These are phyloP conservation scores for Colletotrichum sp. DNA, from an alignment of 2,329 filamentous ascomycete species.

Conservation along the genomic window DNA sequence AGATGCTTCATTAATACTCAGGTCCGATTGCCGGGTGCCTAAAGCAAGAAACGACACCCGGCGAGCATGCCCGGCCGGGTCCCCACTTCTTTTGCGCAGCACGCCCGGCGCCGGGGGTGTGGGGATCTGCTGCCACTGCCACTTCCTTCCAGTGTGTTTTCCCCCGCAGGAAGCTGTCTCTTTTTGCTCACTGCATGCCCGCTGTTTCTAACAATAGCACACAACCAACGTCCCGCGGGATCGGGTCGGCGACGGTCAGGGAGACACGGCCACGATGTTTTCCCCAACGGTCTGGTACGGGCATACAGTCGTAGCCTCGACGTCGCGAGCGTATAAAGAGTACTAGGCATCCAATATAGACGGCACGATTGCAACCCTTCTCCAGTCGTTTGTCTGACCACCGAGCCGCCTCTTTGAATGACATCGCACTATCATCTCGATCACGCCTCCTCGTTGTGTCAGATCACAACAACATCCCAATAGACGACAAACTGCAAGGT, in stretches of 20 bases:
- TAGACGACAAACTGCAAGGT: background rate
- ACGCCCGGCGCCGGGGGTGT: background rate
- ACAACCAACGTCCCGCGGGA: background rate
- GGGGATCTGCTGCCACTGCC: background rate
- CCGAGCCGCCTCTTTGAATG: background rate
- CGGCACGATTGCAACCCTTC: background rate
- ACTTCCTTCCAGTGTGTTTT: background rate
- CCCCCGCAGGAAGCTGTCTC: background rate
- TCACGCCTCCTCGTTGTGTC: background rate
- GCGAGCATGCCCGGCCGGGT: background rate
- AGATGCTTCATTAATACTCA: background rate
- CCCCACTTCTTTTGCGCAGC: background rate
- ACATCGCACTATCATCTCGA: background rate
- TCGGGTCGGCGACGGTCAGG: background rate
- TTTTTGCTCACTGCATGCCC: background rate
- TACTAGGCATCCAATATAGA: background rate
- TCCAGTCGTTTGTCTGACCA: background rate
- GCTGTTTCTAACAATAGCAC: constrained; percentile 5
- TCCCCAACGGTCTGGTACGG: background rate
- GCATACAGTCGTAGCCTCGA: background rate
- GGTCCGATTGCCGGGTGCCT: background rate
- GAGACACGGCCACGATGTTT: background rate
- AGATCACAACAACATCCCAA: background rate
- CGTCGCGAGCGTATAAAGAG: background rate
- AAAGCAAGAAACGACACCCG: background rate